Conservation (phyloP, 495 filamentous ascomycete genomes). For the Tetracladium marchalianum region DNA sequence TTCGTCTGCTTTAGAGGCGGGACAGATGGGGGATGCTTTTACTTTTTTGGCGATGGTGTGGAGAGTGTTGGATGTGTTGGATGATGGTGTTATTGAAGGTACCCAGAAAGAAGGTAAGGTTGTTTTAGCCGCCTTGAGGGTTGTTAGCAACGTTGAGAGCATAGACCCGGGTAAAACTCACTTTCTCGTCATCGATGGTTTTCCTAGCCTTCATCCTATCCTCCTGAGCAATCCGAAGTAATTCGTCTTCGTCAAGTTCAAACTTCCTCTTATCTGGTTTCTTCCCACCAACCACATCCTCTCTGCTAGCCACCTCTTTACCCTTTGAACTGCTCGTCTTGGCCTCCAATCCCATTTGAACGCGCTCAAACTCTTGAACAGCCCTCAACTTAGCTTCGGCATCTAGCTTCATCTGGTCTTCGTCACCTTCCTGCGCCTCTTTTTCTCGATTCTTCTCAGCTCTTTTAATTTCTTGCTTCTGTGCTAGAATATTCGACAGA, state of each 20-base stretch:
- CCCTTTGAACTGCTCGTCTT: conserved; percentile 25
- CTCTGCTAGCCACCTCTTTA: conserved; percentile 34
- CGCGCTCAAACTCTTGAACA: conserved; percentile 52
- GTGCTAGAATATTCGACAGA: conserved; percentile 77
- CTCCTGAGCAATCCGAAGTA: conserved; percentile 57
- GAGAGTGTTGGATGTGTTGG: conserved; percentile 35
- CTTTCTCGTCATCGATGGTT: conserved; percentile 68
- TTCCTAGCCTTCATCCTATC: conserved; percentile 60
- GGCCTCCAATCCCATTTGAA: conserved; percentile 60
- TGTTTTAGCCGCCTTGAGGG: conserved; percentile 46
- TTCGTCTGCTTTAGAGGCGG: conserved; percentile 57
- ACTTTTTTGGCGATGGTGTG: conserved; percentile 49
- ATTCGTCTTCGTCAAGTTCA: conserved; percentile 72
- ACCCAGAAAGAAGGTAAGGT: conserved; percentile 93
- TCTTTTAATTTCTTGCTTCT: conserved; percentile 88
- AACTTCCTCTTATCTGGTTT: conserved; percentile 66
- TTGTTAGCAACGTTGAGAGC: conserved; percentile 7
- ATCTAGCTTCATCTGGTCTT: conserved; percentile 41
- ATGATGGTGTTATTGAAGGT: conserved; percentile 67
- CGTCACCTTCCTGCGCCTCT: conserved; percentile 41
- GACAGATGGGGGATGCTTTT: conserved; percentile 72
- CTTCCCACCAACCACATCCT: conserved; percentile 32
- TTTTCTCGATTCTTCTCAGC: conserved; percentile 57
- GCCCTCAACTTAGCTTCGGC: conserved; percentile 49
- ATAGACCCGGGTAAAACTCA: conserved; percentile 18